phyloP scores from a whole-genome alignment of 2,329 filamentous ascomycete genomes.

The Chaetomiaceae sp. region DNA sequence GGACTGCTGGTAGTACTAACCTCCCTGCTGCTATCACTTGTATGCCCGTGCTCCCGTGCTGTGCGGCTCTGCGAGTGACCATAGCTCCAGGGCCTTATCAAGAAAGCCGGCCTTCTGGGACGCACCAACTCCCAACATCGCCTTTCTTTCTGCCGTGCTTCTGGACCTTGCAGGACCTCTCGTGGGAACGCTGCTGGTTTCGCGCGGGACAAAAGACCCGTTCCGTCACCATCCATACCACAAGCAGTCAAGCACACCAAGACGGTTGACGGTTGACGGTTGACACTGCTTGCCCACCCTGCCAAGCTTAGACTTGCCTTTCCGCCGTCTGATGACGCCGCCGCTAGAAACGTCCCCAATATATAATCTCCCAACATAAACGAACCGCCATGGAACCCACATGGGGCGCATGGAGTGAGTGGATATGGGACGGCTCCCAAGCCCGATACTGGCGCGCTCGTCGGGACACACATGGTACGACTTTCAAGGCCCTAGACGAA shows the following conservation, averaged over 20 bases:
- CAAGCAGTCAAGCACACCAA: background rate
- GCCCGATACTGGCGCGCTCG: conserved; percentile 31
- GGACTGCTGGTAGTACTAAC: background rate
- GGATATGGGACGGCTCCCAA: conserved; percentile 29
- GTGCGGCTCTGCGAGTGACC: conserved; percentile 8
- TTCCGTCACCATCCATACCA: background rate
- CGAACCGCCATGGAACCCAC: background rate
- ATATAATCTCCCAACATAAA: background rate
- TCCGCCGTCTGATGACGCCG: conserved; percentile 2
- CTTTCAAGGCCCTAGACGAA: background rate
- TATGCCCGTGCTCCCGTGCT: background rate
- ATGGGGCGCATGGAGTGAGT: conserved; percentile 28
- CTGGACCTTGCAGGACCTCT: background rate
- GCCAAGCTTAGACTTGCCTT: too few species aligned
- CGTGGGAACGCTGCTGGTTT: background rate
- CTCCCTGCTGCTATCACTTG: too few species aligned
- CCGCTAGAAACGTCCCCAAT: too few species aligned
- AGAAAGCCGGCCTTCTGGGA: background rate
- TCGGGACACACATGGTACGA: conserved; percentile 30
- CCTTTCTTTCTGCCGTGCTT: background rate
- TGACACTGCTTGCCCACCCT: too few species aligned
- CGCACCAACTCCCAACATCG: background rate
- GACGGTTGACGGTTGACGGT: background rate
- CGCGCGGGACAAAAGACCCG: conserved; percentile 2
- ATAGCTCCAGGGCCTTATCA: background rate